Conservation (phyloP, 768 basidiomycete species). For the Filobasidium wieringae region DNA sequence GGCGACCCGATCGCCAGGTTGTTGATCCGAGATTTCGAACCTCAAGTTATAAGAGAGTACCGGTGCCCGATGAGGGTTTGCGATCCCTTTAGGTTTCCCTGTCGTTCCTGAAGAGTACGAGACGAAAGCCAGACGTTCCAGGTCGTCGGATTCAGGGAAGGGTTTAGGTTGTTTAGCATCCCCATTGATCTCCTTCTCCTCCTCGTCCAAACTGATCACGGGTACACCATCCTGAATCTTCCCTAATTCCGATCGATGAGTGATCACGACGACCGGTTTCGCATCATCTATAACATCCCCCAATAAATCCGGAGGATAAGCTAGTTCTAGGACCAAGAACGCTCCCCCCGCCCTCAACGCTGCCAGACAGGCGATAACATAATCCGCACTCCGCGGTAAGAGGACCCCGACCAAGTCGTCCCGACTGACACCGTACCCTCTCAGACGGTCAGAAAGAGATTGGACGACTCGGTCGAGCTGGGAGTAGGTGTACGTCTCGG, state of each 20-base stretch:
- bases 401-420: conserved; percentile 16
- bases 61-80: conserved; percentile 12
- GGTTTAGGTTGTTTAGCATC: neutral
- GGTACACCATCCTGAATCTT: conserved; percentile 9
- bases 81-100: conserved; percentile 13
- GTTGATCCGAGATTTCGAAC: conserved; percentile 7
- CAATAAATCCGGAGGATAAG: conserved; percentile 12
- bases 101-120: conserved; percentile 12
- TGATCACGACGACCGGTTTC: conserved; percentile 13
- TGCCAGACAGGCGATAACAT: conserved; percentile 14
- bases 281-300: conserved; percentile 13
- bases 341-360: conserved; percentile 14
- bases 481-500: conserved; percentile 9
- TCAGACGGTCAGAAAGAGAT: conserved; percentile 2
- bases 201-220: conserved; percentile 5
- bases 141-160: conserved; percentile 5
- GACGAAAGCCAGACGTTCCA: conserved; percentile 10
- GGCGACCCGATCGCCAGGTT: conserved; percentile 7
- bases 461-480: conserved; percentile 7
- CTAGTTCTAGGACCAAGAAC: conserved; percentile 16
- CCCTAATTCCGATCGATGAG: conserved; percentile 1
- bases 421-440: conserved; percentile 5
- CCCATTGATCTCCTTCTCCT: neutral
- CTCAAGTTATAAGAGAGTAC: conserved; percentile 11
- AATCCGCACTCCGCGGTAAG: conserved; percentile 13